Evolutionary conservation across 129 eudicot genomes (phyloP), one percentile per base, ranked within the genome.

Genomic region (Ambrosia trifida): DNA sequence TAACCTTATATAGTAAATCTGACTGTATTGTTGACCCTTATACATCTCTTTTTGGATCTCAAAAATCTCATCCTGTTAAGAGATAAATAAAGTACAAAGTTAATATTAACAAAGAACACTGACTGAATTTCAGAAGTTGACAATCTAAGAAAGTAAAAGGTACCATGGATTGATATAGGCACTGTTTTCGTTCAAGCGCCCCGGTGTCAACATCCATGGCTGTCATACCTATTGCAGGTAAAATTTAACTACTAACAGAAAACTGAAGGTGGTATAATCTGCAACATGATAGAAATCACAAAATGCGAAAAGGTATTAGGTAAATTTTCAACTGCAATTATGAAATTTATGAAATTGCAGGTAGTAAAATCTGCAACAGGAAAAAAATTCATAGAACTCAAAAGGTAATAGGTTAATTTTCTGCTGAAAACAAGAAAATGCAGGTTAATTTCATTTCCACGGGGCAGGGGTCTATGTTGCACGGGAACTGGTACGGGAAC

Each of bases 21-120:
- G 98, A 71, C 98, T 93, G 74, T 93, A 93, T 67, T 93, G 98
- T 74, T 93, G 98, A 54, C 98, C 98, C 58, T 79, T 87, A 80
- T 93, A 93, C 81, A 76, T 86, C 83, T 87, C 96, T 58, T 85
- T 94, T 52, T 82, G 87, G 63, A 94, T 87, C 90, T 78, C 72
- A 78, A 87, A 94, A 12, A 73, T 61, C 38, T 80, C 96, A 79
- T 87, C 95, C 96, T 89, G 80, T 64, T 60, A 13, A 71, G 11
- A 24, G 46, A 77, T 16, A 54, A 50, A 14, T 28, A 58, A 17
- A 31, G 18, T 30, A 31, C 41, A 36, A 69, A 59, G 28, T 35
- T 20, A 12, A 35, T 6, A 6, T 60, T 60, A 60, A 60, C 44
- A 11, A 13, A 32, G 41, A 31, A 18, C 57, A 44, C 57, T 41